Evolutionary conservation across 1,284 basidiomycete genomes (phyloP).

Genomic region (Naganishia sp.): DNA sequence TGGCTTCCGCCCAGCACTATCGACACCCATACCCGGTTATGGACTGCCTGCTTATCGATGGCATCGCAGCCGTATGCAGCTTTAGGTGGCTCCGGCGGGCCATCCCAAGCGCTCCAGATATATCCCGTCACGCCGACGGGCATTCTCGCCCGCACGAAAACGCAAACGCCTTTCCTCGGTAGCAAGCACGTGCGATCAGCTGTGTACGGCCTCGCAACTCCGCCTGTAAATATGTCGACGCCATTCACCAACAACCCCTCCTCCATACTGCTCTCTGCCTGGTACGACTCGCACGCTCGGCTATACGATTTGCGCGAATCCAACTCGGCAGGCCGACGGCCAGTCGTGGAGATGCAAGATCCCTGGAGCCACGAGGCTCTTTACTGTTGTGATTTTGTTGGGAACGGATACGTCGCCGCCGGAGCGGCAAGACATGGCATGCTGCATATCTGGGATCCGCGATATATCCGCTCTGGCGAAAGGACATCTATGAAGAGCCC

Average conservation of each 20-base stretch:
- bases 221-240: constrained; percentile 30
- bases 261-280: constrained; percentile 44
- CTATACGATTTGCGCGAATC: constrained; percentile 48
- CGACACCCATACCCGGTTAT: constrained; percentile 39
- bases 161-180: constrained; percentile 34
- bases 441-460: constrained; percentile 46
- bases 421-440: constrained; percentile 50
- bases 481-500: too few relatives aligned
- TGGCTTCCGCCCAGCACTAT: constrained; percentile 41
- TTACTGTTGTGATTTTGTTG: constrained; percentile 46
- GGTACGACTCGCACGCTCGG: constrained; percentile 51
- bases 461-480: neutral
- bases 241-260: constrained; percentile 34
- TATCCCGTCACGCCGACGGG: constrained; percentile 18
- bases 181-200: constrained; percentile 39
- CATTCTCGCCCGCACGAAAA: constrained; percentile 8
- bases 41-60: constrained; percentile 41
- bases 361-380: constrained; percentile 49
- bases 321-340: constrained; percentile 11
- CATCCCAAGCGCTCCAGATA: constrained; percentile 15
- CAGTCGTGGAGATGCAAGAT: constrained; percentile 40
- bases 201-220: constrained; percentile 41
- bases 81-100: constrained; percentile 23
- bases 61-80: constrained; percentile 22
- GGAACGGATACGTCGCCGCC: constrained; percentile 43